Evolutionary conservation across 345 rosid genomes (phyloP), one percentile per base, ranked within the genome.

Genomic region (Aquilaria yunnanensis): DNA sequence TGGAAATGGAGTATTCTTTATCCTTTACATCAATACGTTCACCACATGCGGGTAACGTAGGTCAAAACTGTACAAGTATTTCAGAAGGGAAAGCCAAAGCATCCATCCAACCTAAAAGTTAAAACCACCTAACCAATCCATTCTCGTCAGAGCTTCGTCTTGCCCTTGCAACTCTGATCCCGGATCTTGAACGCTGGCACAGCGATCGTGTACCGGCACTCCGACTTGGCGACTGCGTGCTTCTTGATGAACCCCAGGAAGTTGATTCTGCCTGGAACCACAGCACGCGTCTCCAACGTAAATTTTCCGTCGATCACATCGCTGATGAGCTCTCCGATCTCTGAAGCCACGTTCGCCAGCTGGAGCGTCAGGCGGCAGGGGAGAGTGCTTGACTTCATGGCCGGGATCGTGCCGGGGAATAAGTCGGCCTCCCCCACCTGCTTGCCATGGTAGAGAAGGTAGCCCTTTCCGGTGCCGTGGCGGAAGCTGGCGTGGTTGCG

Each of bases 201-300:
- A 32, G 47, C 71, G 30, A 79, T 9, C 5, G 68, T 63, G 29
- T 77, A 65, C 12, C 23, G 64, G 58, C 86, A 81, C 3, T 43
- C 65, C 43, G 81, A 75, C 51, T 57, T 63, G 23, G 74, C 71
- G 41, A 69, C 61, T 4, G 59, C 69, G 41, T 77, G 82, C 68
- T 62, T 81, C 60, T 73, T 79, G 61, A 78, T 10, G 16, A 77
- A 41, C 56, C 70, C 64, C 63, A 81, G 32, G 59, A 81, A 47
- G 14, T 48, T 73, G 50, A 77, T 70, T 61, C 78, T 69, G 3
- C 89, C 89, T 1, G 86, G 82, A 60, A 84, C 72, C 54, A 51
- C 59, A 1, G 89, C 53, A 1, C 56, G 41, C n/a, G 78, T 62
- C 47, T 75, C 77, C 58, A 81, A 2, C 6, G 43, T 75, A 31